Conservation (phyloP, 768 basidiomycete species). For the Russula emetica region DNA sequence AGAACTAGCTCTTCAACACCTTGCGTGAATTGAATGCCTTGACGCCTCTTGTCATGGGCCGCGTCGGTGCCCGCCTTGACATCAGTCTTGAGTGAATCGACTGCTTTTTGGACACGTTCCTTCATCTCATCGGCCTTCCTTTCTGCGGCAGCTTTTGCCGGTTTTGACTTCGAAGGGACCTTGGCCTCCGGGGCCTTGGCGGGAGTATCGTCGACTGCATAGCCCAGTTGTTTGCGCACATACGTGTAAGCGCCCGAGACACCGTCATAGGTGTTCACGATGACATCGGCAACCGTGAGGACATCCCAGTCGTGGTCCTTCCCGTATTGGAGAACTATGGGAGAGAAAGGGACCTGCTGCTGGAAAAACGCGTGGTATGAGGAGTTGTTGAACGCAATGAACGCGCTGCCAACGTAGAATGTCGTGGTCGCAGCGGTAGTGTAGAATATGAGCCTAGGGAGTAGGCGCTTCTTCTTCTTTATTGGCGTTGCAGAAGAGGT, state of each 20-base stretch:
- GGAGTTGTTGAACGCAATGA: constrained; percentile 71
- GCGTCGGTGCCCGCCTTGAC: constrained; percentile 39
- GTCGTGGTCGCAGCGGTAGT: constrained; percentile 63
- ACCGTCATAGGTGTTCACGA: constrained; percentile 50
- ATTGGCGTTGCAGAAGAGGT: constrained; percentile 38
- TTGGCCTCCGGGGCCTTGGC: constrained; percentile 1
- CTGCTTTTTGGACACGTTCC: constrained; percentile 42
- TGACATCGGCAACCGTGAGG: constrained; percentile 56
- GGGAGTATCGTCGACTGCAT: constrained; percentile 28
- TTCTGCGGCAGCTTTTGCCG: constrained; percentile 25
- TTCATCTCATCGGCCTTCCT: constrained; percentile 44
- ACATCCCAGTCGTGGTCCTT: constrained; percentile 78
- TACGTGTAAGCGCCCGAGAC: constrained; percentile 49
- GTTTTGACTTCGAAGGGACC: constrained; percentile 7
- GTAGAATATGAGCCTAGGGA: constrained; percentile 62
- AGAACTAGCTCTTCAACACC: constrained; percentile 64
- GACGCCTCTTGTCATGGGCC: constrained; percentile 36
- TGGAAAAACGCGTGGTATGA: constrained; percentile 84
- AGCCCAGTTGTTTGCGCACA: constrained; percentile 48
- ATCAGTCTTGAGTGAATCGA: constrained; percentile 47
- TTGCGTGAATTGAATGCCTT: constrained; percentile 49
- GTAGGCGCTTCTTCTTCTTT: constrained; percentile 50
- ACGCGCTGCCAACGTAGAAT: constrained; percentile 81
- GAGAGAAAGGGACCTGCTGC: constrained; percentile 72
- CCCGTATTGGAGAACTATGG: constrained; percentile 73